Percentiles rank a stretch among this genome's conserved stretches.
These are phyloP conservation scores for Myochromella boudieri DNA, from an alignment of 768 basidiomycete species.

Conservation along the genomic window DNA sequence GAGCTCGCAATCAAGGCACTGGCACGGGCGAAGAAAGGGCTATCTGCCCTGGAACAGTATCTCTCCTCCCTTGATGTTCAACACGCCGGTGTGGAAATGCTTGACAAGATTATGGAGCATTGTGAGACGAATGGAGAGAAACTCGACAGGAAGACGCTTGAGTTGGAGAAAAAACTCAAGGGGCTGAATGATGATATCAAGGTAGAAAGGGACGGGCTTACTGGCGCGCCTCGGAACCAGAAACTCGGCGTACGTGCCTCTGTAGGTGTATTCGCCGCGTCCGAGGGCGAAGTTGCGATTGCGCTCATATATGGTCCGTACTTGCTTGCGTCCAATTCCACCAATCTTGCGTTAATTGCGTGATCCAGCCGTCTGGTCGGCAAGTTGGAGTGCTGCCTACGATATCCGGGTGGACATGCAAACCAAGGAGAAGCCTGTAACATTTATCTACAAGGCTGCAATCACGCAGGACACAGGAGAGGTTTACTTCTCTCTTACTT, in stretches of 20 bases:
- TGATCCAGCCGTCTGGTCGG: slow-evolving; percentile 31
- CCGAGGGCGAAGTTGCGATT: slow-evolving; percentile 27
- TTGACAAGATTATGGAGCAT: slow-evolving; percentile 18
- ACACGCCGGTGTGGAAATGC: slow-evolving; percentile 19
- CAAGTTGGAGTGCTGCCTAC: slow-evolving; percentile 38
- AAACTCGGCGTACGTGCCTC: slow-evolving; percentile 18
- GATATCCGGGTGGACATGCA: slow-evolving; percentile 44
- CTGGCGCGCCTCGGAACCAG: slow-evolving; percentile 11
- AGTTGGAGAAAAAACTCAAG: slow-evolving; percentile 19
- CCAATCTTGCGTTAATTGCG: background rate
- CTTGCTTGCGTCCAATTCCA: background rate
- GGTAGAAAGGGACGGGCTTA: slow-evolving; percentile 15
- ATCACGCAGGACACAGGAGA: slow-evolving; percentile 44
- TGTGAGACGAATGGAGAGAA: slow-evolving; percentile 23
- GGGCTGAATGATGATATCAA: slow-evolving; percentile 18
- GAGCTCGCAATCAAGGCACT: slow-evolving; percentile 20
- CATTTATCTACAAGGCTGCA: slow-evolving; percentile 38
- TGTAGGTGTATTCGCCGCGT: slow-evolving; percentile 25
- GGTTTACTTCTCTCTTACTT: slow-evolving; percentile 20
- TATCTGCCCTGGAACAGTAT: slow-evolving; percentile 25
- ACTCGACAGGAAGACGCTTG: slow-evolving; percentile 25
- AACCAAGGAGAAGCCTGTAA: slow-evolving; percentile 35
- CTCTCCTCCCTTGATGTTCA: slow-evolving; percentile 25
- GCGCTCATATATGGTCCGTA: slow-evolving; percentile 31
- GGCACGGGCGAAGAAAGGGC: slow-evolving; percentile 20